Evolutionary conservation across 352 stramenopile genomes (phyloP).

Genomic region (Pythium guiyangense): DNA sequence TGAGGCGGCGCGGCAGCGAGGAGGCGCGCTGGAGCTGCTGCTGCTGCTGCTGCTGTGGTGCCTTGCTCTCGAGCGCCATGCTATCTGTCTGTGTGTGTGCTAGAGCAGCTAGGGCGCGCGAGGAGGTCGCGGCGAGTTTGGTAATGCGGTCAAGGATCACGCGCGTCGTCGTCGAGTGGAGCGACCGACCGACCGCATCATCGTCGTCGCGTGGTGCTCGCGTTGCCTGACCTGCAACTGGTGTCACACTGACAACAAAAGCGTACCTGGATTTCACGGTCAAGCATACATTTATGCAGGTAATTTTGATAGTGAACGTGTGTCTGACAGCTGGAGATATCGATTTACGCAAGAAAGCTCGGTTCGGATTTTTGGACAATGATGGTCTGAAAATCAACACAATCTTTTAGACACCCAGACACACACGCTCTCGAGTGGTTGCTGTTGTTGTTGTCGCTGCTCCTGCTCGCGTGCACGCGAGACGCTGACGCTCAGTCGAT

Average conservation of each 20-base stretch:
- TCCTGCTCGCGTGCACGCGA: no score
- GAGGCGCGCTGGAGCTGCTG: background rate
- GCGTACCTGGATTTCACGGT: background rate
- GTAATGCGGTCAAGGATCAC: conserved; percentile 4
- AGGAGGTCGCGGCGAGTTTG: background rate
- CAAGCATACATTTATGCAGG: background rate
- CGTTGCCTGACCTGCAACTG: background rate
- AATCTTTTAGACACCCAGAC: no score
- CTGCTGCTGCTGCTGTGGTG: background rate
- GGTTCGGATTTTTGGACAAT: no score
- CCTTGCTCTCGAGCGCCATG: conserved; percentile 8
- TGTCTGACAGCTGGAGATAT: background rate
- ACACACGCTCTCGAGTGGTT: no score
- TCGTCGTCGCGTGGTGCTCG: background rate
- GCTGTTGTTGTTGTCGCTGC: no score
- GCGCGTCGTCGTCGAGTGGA: background rate
- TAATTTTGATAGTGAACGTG: background rate
- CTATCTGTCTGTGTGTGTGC: no score
- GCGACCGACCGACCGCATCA: conserved; percentile 2
- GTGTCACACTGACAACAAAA: background rate
- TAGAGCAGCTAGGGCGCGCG: no score
- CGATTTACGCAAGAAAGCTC: background rate
- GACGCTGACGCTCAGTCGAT: no score
- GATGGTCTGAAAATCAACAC: no score
- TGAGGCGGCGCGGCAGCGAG: conserved; percentile 11